Percentiles rank a stretch among this genome's conserved stretches.
Evolutionary conservation across 1,284 basidiomycete species (phyloP).

Genomic region (Lentinula novae-zelandiae): DNA sequence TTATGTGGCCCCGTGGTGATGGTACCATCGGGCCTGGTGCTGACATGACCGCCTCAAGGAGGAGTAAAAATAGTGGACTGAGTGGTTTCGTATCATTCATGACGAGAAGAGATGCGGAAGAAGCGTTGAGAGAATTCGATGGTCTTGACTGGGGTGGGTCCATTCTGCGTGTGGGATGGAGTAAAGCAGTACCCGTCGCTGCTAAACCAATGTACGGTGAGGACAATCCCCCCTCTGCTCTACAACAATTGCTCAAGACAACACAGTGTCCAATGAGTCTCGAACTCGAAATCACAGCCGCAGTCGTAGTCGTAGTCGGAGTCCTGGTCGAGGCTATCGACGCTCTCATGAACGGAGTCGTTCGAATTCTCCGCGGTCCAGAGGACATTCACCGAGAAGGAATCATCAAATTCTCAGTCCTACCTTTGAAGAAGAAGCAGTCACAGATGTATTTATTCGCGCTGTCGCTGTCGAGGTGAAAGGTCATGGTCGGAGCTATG

Average conservation of each 20-base stretch:
- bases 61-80: conserved; percentile 67
- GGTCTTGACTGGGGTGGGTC: conserved; percentile 91
- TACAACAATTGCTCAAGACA: background rate
- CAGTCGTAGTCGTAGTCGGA: conserved; percentile 41
- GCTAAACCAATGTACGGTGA: conserved; percentile 77
- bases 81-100: conserved; percentile 97
- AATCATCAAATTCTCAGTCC: conserved; percentile 36
- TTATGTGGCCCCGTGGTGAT: conserved; percentile 91
- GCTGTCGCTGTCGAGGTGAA: conserved; percentile 84
- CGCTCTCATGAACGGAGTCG: conserved; percentile 41
- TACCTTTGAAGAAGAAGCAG: conserved; percentile 49
- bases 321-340: conserved; percentile 33
- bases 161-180: conserved; percentile 87
- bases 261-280: conserved; percentile 12
- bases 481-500: conserved; percentile 78
- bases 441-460: conserved; percentile 79
- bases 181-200: conserved; percentile 88
- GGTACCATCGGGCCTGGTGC: conserved; percentile 61
- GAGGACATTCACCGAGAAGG: conserved; percentile 30
- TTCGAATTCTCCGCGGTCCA: conserved; percentile 35
- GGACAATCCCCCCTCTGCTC: conserved; percentile 20
- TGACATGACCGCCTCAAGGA: conserved; percentile 68
- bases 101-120: conserved; percentile 87
- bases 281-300: conserved; percentile 29
- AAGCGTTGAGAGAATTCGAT: conserved; percentile 82